These are phyloP conservation scores for Mitragyna speciosa DNA, from an alignment of 257 asterid genomes.

Conservation along the genomic window DNA sequence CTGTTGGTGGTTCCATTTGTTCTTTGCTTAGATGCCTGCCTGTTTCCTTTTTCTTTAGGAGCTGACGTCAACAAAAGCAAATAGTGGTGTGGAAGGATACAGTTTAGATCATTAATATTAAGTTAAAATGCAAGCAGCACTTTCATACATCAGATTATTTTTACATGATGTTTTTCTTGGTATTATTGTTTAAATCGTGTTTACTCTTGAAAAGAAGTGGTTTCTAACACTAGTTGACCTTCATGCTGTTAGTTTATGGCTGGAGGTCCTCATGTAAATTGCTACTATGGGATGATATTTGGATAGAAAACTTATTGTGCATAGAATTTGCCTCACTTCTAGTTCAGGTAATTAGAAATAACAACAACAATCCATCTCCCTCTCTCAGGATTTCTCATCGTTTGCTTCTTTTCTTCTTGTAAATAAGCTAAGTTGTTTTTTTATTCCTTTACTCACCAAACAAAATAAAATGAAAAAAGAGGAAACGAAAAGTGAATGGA, in stretches of 20 bases:
- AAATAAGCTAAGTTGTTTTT: not conserved
- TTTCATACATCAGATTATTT: not conserved
- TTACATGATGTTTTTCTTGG: not conserved
- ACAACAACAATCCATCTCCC: not conserved
- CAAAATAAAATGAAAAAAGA: not conserved
- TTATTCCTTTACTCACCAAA: not conserved
- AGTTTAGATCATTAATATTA: not conserved
- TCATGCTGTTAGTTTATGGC: not conserved
- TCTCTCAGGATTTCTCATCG: not conserved
- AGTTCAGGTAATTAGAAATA: not conserved
- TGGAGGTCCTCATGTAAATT: not conserved
- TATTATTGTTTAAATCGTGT: not conserved
- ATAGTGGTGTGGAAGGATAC: not conserved
- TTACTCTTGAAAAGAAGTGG: not conserved
- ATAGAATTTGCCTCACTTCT: not conserved
- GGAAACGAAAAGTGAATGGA: not conserved
- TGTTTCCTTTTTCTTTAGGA: not conserved
- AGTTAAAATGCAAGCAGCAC: not conserved
- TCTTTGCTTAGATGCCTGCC: not conserved
- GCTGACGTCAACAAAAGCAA: not conserved
- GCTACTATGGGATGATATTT: not conserved
- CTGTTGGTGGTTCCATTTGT: conserved; percentile 3
- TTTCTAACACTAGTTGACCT: not conserved
- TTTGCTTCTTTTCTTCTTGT: not conserved
- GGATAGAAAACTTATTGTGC: not conserved